phyloP scores from a whole-genome alignment of 2,329 filamentous ascomycete genomes.

The Colletotrichum viniferum region DNA sequence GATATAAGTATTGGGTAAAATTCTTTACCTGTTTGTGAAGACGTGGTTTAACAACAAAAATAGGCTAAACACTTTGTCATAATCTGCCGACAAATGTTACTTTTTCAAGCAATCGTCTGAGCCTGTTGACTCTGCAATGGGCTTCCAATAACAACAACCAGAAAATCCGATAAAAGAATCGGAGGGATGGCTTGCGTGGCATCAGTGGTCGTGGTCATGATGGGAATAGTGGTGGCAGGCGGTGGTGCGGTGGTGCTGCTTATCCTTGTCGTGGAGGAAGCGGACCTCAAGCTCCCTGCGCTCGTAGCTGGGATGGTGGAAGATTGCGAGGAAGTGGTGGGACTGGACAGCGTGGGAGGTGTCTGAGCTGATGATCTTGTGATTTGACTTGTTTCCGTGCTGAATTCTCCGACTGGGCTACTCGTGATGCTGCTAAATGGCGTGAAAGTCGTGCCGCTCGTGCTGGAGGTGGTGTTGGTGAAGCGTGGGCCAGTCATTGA shows the following conservation, averaged over 20 bases:
- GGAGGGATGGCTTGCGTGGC: not conserved
- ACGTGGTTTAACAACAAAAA: not conserved
- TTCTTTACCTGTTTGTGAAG: not conserved
- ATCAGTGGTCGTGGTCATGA: not conserved
- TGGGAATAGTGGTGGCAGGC: not conserved
- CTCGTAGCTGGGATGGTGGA: not conserved
- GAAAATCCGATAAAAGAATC: not conserved
- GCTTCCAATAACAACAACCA: not conserved
- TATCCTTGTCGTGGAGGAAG: not conserved
- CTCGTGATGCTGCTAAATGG: not conserved
- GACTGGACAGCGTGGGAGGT: rapidly evolving
- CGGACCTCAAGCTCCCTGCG: not conserved
- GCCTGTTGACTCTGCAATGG: not conserved
- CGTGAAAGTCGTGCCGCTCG: not conserved
- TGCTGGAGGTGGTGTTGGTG: not conserved
- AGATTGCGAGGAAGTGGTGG: rapidly evolving
- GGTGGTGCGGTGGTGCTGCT: not conserved
- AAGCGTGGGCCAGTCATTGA: not conserved
- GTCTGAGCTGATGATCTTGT: not conserved
- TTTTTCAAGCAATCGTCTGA: not conserved
- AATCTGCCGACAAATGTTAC: no score
- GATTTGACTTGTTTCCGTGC: not conserved
- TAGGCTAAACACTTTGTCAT: not conserved
- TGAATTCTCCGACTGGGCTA: not conserved
- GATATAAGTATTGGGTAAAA: not conserved